Base-by-base conservation (phyloP, 805 yeast species). In the Peterozyma toletana region DNA sequence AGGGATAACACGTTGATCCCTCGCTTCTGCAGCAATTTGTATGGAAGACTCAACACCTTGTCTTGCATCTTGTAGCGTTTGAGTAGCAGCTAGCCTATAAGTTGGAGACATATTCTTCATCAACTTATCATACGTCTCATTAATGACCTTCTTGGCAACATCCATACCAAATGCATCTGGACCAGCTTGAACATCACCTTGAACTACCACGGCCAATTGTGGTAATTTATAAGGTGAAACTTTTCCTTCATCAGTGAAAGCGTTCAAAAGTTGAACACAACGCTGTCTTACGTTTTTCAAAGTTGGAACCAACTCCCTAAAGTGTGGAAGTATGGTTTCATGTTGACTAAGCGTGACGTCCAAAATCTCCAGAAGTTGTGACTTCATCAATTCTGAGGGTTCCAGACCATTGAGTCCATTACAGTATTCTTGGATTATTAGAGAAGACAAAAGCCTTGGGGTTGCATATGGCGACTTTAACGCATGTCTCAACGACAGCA, bases 101-200 rank as follows among this genome's bases (percentile, higher is more conserved):
- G 86, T 73, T 3, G 96, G 78, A 13, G 83, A 69, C 54, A 93
- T 63, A 9, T 73, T 59, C 45, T 75, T 77, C 50, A 79, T 65
- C 50, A 88, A 64, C 55, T 82, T 83, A n/a, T 74, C 76, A 56
- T 77, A 87, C 6, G 79, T 76, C 35, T 80, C 86, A 35, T 67
- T 67, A 30, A 83, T 54, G 1, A 89, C 73, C 49, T 77, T 75
- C 45, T 84, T 84, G 1, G 96, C 97, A 48, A 77, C 75, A 37
- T 75, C 84, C 35, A 93, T 59, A 13, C 88, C 77, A 63, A 93
- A 93, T 0, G 97, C 98, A 53, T 83, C 89, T 1, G 95, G 88
- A 2, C 96, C 97, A 2, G 97, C 96, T 47, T 86, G 95, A 1
- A 79, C 71, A 57, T 93, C 98, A 33, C 99, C 99, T 60, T 89